Conservation (phyloP, 768 basidiomycete species). For the Calocybe gangraenosa region DNA sequence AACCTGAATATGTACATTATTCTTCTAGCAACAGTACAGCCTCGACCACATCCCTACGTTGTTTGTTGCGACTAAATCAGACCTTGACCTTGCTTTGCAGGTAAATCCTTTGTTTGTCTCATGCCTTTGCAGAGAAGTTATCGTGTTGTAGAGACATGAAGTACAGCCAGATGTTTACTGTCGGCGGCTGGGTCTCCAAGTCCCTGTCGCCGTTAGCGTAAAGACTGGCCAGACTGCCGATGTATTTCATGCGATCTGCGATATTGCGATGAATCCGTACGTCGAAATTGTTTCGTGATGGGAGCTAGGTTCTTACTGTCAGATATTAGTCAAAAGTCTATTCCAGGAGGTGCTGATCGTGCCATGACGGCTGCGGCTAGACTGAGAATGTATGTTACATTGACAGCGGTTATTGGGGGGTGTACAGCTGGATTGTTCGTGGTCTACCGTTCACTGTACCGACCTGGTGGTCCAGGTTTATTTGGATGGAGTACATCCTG, state of each 20-base stretch:
- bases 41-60: slow-evolving; percentile 92
- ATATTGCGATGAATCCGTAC: slow-evolving; percentile 84
- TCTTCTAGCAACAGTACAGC: slow-evolving; percentile 88
- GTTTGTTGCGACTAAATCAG: slow-evolving; percentile 98
- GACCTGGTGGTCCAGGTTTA: slow-evolving; percentile 52
- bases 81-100: slow-evolving; percentile 94
- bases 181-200: slow-evolving; percentile 80
- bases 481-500: slow-evolving; percentile 56
- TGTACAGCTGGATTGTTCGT: slow-evolving; percentile 68
- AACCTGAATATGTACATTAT: slow-evolving; percentile 13
- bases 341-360: slow-evolving; percentile 83
- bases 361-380: slow-evolving; percentile 66
- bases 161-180: slow-evolving; percentile 99
- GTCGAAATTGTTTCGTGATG: slow-evolving; percentile 26
- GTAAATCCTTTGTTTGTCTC: slow-evolving; percentile 32
- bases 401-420: slow-evolving; percentile 73
- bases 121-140: slow-evolving; percentile 4
- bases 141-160: slow-evolving; percentile 73
- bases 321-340: slow-evolving; percentile 47
- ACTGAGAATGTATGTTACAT: slow-evolving; percentile 65
- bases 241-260: slow-evolving; percentile 82
- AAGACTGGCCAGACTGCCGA: slow-evolving; percentile 82
- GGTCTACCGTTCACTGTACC: slow-evolving; percentile 62
- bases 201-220: slow-evolving; percentile 92
- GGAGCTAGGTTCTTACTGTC: neutral